Evolutionary conservation across 345 rosid genomes (phyloP), one percentile per base, ranked within the genome.

Genomic region (Bruguiera gymnorhiza): DNA sequence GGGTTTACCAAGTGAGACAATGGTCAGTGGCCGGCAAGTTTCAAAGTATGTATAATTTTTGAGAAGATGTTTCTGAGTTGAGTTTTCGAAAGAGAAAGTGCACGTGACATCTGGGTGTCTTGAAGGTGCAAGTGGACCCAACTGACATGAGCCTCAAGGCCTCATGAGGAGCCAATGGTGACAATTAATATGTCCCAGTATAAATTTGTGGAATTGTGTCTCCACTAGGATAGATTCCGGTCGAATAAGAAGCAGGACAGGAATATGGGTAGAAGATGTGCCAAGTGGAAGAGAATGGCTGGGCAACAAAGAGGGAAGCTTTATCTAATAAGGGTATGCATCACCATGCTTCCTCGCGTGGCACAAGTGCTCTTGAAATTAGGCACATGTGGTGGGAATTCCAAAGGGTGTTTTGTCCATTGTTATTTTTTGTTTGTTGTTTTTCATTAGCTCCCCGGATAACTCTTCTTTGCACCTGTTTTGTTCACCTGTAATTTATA

Each of bases 291-390:
- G 86, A 87, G 85, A 68, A 83, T 75, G 84, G 68, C 73, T 82
- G 86, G 80, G 81, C 93, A 86, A 76, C 84, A 80, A 57, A 86
- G 77, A 76, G 88, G 86, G 53, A 91, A 83, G 85, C 72, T 86
- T 27, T 85, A 79, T 67, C 79, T 91, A 69, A 79, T 80, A 68
- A 87, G 76, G 77, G 78, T 87, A 50, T 91, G 90, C 78, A 79
- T 86, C 74, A 73, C 81, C 36, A 81, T 86, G 96, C 93, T 89
- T 77, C 86, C 89, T 31, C 79, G 88, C 29, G 72, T 86, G 88
- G 79, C 76, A 86, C 76, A 85, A 85, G 68, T 55, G 83, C 67
- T 80, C 86, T 29, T 82, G 61, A 59, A 16, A 21, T 16, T 27
- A 50, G 18, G 19, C 21, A 54, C 21, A 21, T 54, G 4, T 54